Conservation (phyloP, 495 filamentous ascomycete genomes). For the Lichina pygmaea region DNA sequence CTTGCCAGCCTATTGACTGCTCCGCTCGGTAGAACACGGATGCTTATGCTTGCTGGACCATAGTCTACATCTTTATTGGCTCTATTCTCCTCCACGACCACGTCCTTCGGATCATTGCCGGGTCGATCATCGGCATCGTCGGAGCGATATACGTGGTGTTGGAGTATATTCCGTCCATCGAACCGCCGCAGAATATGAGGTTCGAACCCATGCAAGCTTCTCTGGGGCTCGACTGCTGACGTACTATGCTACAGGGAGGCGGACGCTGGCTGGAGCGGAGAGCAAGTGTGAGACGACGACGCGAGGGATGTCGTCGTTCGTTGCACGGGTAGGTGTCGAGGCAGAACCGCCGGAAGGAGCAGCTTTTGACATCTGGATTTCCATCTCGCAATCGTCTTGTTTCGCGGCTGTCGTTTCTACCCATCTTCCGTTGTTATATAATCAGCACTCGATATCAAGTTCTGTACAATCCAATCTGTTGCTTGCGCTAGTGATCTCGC, state of each 20-base stretch:
- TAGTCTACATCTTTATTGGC: slow-evolving; percentile 93
- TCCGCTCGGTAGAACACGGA: not conserved
- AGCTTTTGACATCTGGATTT: no score
- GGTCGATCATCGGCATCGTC: slow-evolving; percentile 42
- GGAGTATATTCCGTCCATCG: slow-evolving; percentile 87
- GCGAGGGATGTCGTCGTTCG: no score
- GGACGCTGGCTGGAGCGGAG: slow-evolving; percentile 74
- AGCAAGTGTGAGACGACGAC: slow-evolving; percentile 33
- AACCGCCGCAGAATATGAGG: slow-evolving; percentile 95
- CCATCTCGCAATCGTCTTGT: no score
- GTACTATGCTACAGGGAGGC: slow-evolving; percentile 21
- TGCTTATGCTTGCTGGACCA: slow-evolving; percentile 4
- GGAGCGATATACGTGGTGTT: slow-evolving; percentile 59
- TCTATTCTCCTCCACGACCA: slow-evolving; percentile 45
- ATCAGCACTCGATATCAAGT: no score
- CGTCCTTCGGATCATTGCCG: slow-evolving; percentile 31
- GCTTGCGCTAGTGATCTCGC: no score
- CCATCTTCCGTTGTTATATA: no score
- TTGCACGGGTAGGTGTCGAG: no score
- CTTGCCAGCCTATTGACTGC: not conserved
- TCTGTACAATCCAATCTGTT: no score
- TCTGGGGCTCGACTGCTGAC: no score
- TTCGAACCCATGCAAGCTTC: slow-evolving; percentile 1
- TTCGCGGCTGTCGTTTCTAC: no score
- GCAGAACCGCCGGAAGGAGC: no score